Evolutionary conservation across 129 eudicot species (phyloP), one percentile per base, ranked within the genome.

Genomic region (Flaveria robusta): DNA sequence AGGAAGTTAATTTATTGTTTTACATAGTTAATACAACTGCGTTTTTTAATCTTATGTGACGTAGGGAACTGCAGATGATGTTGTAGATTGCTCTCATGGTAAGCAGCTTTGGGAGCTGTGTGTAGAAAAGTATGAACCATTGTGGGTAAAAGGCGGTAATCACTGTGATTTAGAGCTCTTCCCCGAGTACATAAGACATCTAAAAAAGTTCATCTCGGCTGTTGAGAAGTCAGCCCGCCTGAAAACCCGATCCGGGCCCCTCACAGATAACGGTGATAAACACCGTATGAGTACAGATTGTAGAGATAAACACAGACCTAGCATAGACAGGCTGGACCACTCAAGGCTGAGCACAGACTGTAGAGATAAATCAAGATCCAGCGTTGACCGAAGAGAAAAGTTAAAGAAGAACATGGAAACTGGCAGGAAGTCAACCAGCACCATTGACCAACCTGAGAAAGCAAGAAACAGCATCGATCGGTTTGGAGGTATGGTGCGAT

Each of bases 41-140:
- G 37, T 64, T 22, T 15, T 34, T 20, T 29, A 27, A 66, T 65
- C 3, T 9, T 9, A 22, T 37, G 39, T 66, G 39, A 66, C 68
- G 62, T 77, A 93, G 98, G 98, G 98, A 56, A 90, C 98, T 47
- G 96, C 88, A n/a, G 98, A 93, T 68, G 98, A 93, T 77, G 98
- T 93, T 39, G 98, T 93, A 66, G 92, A 93, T 87, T 88, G 89
- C 68, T 81, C 96, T 55, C 98, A 93, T 51, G 98, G 98, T 20
- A 93, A 90, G 83, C 92, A 90, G 78, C 92, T 93, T 20, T 90
- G 96, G 96, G 97, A 88, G 74, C 91, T 83, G n/a, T 93, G 96
- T 75, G 87, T 81, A 68, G 92, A 93, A 62, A 93, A 93, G 77
- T 93, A 93, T 42, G 98, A 93, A 85, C 98, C 97, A 7, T 81